Evolutionary conservation across 768 basidiomycete genomes (phyloP), one percentile per base, ranked within the genome.

Genomic region (Amanita pseudoporphyria): DNA sequence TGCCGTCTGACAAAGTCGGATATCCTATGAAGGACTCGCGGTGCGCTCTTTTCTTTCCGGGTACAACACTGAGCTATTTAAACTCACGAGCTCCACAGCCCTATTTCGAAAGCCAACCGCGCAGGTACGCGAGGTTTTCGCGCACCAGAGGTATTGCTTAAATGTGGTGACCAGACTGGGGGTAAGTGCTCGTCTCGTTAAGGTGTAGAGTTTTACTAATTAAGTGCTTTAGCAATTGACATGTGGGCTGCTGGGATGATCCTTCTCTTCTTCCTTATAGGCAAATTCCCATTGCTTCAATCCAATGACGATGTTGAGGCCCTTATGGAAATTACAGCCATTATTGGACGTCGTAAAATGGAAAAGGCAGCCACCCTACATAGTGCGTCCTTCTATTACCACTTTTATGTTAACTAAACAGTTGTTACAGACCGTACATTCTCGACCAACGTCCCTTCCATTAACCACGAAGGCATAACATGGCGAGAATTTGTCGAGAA

Each of bases 61-160:
- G 7, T 21, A 31, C 39, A 28, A 19, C 31, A 33, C 42, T 33
- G 24, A 5, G 39, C 5, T 13, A 7, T 28, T 10, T 31, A 46
- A 6, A 6, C 18, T 42, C 16, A 33, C 41, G 6, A 30, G 18
- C 33, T 22, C n/a, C 14, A 26, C 49, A 87, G 88, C 56, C 87
- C 89, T 1, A 71, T 74, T 33, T 86, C 89, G 46, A 94, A 94
- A 64, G 93, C 96, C 2, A 98, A 97, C 61, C 80, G 96, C 41
- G 96, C 96, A 1, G 96, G 96, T 3, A 99, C 96, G 10, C 71
- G 96, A 58, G 96, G 96, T 0, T 99, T 99, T 63, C 80, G 96
- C 51, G 93, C 96, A 1, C 96, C 96, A 0, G 96, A 99, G 59
- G 95, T 99, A 2, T 66, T 99, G 32, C 64, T 99, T 35, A 99